Evolutionary conservation across 2,329 filamentous ascomycete species (phyloP).

Genomic region (Amauroascus niger): DNA sequence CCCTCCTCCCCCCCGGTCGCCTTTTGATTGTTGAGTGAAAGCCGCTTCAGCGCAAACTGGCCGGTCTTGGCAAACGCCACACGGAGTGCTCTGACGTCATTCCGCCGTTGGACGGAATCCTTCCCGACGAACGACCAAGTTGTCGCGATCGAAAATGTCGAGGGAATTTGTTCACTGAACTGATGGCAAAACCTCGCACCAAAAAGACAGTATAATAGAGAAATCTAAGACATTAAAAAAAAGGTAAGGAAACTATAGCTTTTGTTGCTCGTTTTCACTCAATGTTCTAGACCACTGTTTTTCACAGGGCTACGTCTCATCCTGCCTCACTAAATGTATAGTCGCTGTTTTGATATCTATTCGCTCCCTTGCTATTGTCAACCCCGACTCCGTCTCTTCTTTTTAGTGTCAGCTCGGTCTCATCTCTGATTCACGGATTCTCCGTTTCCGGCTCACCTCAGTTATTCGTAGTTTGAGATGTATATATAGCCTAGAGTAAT

Average conservation of each 20-base stretch:
- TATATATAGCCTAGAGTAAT: background rate
- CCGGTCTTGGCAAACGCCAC: background rate
- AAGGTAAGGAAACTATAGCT: background rate
- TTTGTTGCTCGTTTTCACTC: background rate
- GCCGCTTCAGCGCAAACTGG: background rate
- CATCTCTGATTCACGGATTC: constrained; percentile 1
- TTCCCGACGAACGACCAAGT: background rate
- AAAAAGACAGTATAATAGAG: background rate
- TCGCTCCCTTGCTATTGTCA: background rate
- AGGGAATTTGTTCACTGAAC: background rate
- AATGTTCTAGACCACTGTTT: background rate
- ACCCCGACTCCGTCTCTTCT: background rate
- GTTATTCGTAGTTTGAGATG: background rate
- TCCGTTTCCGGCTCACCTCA: background rate
- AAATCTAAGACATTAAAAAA: background rate
- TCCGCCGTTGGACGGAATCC: background rate
- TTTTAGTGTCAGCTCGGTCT: background rate
- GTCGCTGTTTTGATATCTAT: background rate
- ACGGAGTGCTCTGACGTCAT: background rate
- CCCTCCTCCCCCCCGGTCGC: no score
- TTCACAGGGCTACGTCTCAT: background rate
- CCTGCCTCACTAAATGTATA: background rate
- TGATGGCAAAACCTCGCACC: background rate
- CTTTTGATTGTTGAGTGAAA: no score
- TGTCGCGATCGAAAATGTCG: background rate